phyloP scores from a whole-genome alignment of 2,329 filamentous ascomycete genomes.

The Bipolaris cookei region DNA sequence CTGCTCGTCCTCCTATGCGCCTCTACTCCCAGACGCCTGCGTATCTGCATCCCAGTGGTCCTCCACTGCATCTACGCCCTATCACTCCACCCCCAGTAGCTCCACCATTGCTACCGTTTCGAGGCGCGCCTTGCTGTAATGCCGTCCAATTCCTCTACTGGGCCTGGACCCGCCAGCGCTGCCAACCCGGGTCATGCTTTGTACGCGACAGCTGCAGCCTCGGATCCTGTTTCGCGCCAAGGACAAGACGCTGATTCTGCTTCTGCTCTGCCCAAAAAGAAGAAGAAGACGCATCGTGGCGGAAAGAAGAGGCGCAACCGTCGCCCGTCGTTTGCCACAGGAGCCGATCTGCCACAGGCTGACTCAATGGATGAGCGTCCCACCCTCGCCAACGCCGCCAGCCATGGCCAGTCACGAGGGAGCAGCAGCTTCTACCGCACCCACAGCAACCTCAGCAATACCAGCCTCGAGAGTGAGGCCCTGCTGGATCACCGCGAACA shows the following conservation, averaged over 20 bases:
- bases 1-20: constrained; percentile 4
- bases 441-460: constrained; percentile 71
- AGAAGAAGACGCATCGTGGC: constrained; percentile 76
- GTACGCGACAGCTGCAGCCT: constrained; percentile 25
- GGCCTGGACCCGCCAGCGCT: constrained; percentile 13
- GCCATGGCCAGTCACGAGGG: constrained; percentile 40
- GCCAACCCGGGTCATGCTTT: constrained; percentile 20
- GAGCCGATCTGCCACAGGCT: constrained; percentile 60
- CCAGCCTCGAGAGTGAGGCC: constrained; percentile 87
- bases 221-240: constrained; percentile 12
- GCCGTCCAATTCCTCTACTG: constrained; percentile 24
- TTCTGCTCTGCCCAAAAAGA: constrained; percentile 55
- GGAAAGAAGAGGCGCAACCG: constrained; percentile 79
- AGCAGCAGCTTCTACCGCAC: constrained; percentile 62
- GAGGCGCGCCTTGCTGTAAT: constrained; percentile 17
- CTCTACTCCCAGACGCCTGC: constrained; percentile 1
- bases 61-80: constrained; percentile 3
- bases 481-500: constrained; percentile 81
- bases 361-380: constrained; percentile 61
- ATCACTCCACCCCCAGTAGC: not conserved
- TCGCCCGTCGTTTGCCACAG: constrained; percentile 78
- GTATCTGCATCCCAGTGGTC: constrained; percentile 13
- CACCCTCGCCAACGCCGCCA: constrained; percentile 49
- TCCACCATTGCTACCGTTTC: constrained; percentile 11
- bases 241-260: constrained; percentile 16